Percentiles rank a stretch among this genome's conserved stretches.
phyloP scores from a whole-genome alignment of 306 rosid genomes.

The Gillenia trifoliata region DNA sequence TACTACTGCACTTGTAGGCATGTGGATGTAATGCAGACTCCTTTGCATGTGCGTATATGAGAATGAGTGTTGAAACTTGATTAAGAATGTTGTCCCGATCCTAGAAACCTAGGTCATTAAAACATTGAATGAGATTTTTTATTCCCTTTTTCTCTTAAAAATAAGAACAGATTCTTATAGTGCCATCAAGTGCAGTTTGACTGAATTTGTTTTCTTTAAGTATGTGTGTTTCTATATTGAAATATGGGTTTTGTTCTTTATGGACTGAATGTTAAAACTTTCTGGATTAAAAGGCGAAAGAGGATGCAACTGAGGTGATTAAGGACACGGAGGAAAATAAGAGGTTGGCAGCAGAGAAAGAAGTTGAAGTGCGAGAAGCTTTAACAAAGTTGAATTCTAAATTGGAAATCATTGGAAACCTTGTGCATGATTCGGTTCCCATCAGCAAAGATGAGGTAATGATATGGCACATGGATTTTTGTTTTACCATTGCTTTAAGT shows the following conservation, averaged over 20 bases:
- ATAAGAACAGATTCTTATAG: not conserved
- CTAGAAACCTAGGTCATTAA: not conserved
- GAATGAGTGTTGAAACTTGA: not conserved
- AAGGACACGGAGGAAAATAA: constrained; percentile 59
- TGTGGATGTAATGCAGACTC: not conserved
- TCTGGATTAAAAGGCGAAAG: constrained; percentile 33
- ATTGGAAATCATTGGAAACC: constrained; percentile 80
- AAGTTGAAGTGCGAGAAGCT: constrained; percentile 66
- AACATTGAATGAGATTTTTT: not conserved
- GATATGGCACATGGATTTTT: not conserved
- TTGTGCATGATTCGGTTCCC: constrained; percentile 87
- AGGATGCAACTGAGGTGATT: constrained; percentile 54
- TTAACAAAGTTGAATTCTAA: constrained; percentile 42
- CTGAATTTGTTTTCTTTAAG: not conserved
- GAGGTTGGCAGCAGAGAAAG: constrained; percentile 59
- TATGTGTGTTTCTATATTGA: not conserved
- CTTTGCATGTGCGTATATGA: not conserved
- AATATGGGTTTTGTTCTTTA: not conserved
- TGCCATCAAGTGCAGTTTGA: not conserved
- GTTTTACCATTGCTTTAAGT: not conserved
- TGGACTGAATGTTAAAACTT: not conserved
- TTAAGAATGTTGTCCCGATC: not conserved
- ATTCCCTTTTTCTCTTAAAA: not conserved
- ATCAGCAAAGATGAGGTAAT: constrained; percentile 70
- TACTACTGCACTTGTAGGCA: not conserved